These are phyloP conservation scores for Gossypium davidsonii DNA, from an alignment of 441 rosid species.

Conservation along the genomic window DNA sequence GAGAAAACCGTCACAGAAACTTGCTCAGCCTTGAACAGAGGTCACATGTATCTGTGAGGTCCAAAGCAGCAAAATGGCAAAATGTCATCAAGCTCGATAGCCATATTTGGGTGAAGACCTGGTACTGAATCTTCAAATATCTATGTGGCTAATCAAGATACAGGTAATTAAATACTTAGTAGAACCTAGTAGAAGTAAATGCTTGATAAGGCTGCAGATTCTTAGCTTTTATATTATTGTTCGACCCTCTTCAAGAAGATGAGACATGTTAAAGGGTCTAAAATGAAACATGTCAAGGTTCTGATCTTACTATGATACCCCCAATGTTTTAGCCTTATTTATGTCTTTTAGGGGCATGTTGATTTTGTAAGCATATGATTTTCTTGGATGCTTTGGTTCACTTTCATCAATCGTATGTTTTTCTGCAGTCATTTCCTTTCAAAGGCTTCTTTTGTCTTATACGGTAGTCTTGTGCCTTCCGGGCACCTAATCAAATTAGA, in stretches of 20 bases:
- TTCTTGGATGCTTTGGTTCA: not conserved
- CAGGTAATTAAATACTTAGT: not conserved
- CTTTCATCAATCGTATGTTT: not conserved
- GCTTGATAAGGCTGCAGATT: not conserved
- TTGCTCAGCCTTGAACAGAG: not conserved
- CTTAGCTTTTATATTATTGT: not conserved
- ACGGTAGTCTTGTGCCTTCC: too few species aligned
- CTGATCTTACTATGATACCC: not conserved
- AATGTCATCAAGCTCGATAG: not conserved
- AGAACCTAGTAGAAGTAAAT: not conserved
- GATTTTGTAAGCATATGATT: not conserved
- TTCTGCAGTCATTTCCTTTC: not conserved
- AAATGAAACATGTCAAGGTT: not conserved
- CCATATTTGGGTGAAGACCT: not conserved
- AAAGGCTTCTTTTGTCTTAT: not conserved
- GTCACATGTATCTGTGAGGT: not conserved
- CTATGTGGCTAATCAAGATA: not conserved
- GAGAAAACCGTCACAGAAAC: conserved; percentile 1
- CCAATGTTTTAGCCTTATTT: not conserved
- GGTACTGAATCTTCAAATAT: not conserved
- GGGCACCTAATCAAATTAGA: not conserved
- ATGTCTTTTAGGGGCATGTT: not conserved
- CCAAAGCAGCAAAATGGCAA: not conserved
- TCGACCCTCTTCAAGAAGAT: not conserved
- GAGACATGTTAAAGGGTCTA: not conserved